Percentiles rank a stretch among this genome's conserved stretches.
These are phyloP conservation scores for Pulchroboletus neoregius DNA, from an alignment of 1,284 basidiomycete species.

Conservation along the genomic window DNA sequence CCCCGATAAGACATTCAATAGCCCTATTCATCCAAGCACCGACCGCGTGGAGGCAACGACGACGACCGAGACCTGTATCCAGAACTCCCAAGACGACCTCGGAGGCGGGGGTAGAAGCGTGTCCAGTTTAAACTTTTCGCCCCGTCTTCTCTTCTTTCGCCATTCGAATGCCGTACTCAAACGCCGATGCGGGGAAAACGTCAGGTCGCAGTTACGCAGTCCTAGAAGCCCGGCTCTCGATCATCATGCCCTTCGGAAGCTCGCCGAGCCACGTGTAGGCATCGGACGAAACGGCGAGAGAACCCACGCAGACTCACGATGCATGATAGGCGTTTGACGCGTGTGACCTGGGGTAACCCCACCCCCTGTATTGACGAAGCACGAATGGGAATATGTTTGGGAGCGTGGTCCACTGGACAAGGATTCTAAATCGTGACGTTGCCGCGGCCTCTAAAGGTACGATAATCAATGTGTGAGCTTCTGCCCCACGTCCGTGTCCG, in stretches of 20 bases:
- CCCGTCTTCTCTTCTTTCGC: not conserved
- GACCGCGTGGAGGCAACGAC: not conserved
- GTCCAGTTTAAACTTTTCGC: slow-evolving; percentile 10
- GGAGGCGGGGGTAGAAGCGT: not conserved
- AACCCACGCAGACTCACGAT: too few species aligned
- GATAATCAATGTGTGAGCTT: not conserved
- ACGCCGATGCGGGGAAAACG: not conserved
- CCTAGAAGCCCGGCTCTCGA: not conserved
- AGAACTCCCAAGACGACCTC: not conserved
- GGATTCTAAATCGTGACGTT: not conserved
- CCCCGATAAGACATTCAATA: not conserved
- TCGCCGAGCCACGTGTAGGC: too few species aligned
- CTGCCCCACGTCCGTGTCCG: too few species aligned
- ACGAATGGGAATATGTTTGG: not conserved
- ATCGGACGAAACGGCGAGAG: too few species aligned
- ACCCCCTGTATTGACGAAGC: not conserved
- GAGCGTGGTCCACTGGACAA: too few species aligned
- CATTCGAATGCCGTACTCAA: slow-evolving; percentile 10
- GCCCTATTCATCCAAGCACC: not conserved
- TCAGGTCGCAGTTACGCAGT: not conserved
- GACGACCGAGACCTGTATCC: not conserved
- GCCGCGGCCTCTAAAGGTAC: not conserved
- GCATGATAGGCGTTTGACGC: too few species aligned
- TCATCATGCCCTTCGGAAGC: not conserved
- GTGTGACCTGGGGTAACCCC: not conserved